Percentiles rank a stretch among this genome's conserved stretches.
Conservation (phyloP, 768 basidiomycete genomes). For the Pleurotus citrinopileatus region DNA sequence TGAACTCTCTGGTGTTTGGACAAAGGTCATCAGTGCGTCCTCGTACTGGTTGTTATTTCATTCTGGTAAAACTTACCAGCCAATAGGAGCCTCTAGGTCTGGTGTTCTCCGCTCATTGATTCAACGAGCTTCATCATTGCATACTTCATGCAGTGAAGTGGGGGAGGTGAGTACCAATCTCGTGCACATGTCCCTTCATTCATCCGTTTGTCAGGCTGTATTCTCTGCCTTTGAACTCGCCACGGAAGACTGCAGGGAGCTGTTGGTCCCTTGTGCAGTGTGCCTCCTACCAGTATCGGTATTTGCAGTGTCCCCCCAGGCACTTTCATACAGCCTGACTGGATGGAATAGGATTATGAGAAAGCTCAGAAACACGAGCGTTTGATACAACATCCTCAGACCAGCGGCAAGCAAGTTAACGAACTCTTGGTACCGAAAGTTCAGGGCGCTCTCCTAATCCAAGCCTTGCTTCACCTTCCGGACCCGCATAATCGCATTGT, state of each 20-base stretch:
- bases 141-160: constrained; percentile 44
- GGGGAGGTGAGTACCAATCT: constrained; percentile 47
- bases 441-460: constrained; percentile 84
- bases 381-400: constrained; percentile 11
- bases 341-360: constrained; percentile 26
- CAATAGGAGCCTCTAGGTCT: constrained; percentile 63
- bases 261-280: constrained; percentile 69
- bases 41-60: neutral
- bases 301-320: constrained; percentile 12
- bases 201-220: constrained; percentile 44
- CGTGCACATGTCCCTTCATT: neutral
- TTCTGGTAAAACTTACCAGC: neutral
- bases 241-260: constrained; percentile 41
- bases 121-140: constrained; percentile 57
- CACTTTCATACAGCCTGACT: constrained; percentile 18
- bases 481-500: constrained; percentile 67
- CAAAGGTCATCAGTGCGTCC: constrained; percentile 68
- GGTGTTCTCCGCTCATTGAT: constrained; percentile 78
- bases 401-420: constrained; percentile 14
- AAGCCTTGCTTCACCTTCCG: constrained; percentile 72
- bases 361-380: constrained; percentile 11
- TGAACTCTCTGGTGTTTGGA: constrained; percentile 61
- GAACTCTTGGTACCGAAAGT: constrained; percentile 62
- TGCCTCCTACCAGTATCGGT: constrained; percentile 50
- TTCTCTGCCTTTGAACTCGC: constrained; percentile 56